Percentiles rank a stretch among this genome's conserved stretches.
These are phyloP conservation scores for Alternaria tenuissima DNA, from an alignment of 2,329 filamentous ascomycete genomes.

Conservation along the genomic window DNA sequence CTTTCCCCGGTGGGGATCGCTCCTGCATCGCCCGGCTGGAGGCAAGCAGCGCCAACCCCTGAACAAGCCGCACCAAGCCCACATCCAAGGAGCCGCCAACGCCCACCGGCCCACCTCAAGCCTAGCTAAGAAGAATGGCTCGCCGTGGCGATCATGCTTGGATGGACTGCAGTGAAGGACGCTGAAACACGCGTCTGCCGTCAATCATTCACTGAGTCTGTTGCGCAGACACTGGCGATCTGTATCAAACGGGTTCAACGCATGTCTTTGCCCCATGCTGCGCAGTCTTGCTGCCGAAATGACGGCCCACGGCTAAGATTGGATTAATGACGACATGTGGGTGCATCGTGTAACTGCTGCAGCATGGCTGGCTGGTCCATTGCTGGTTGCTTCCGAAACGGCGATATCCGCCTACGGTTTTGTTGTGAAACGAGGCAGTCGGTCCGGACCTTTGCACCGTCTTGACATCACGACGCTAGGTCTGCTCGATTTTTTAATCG, in stretches of 20 bases:
- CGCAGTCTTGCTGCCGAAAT: slow-evolving; percentile 2
- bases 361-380: neutral
- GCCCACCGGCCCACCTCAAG: slow-evolving; percentile 8
- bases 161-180: slow-evolving; percentile 11
- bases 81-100: slow-evolving; percentile 1
- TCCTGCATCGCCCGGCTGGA: neutral
- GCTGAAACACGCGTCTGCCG: slow-evolving; percentile 22
- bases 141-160: slow-evolving; percentile 24
- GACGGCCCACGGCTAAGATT: slow-evolving; percentile 6
- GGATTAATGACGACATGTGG: slow-evolving; percentile 3
- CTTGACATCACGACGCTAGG: neutral
- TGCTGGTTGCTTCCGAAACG: slow-evolving; percentile 1
- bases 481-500: neutral
- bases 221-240: slow-evolving; percentile 11
- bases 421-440: slow-evolving; percentile 1
- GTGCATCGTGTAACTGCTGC: neutral
- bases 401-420: neutral
- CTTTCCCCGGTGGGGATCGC: neutral
- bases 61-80: slow-evolving; percentile 20
- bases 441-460: neutral
- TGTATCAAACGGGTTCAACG: slow-evolving; percentile 9
- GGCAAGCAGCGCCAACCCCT: slow-evolving; percentile 16
- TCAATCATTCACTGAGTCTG: slow-evolving; percentile 9
- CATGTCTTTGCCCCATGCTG: neutral
- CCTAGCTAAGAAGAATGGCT: slow-evolving; percentile 7